A percentile compares a stretch with the other conserved stretches of the same genome.
Conservation (phyloP, 371 early-diverging fungal species). For the Gilbertella persicaria region DNA sequence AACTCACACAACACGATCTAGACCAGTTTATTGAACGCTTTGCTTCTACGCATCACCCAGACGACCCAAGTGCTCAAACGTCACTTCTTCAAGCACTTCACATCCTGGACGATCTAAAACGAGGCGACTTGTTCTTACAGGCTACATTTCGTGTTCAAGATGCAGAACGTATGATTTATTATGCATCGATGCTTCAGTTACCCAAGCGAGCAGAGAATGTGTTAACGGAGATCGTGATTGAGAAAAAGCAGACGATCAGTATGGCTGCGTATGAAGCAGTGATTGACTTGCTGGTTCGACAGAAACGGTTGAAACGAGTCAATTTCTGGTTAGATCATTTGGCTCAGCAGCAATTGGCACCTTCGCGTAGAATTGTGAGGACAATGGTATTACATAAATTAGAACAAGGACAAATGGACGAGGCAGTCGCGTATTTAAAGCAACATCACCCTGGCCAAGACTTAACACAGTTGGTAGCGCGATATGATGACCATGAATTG, state of each 20-base stretch:
- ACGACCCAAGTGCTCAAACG: conserved; percentile 3
- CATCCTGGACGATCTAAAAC: conserved; percentile 21
- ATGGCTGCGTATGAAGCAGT: conserved; percentile 27
- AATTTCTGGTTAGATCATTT: conserved; percentile 28
- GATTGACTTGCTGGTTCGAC: conserved; percentile 24
- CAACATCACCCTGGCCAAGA: conserved; percentile 4
- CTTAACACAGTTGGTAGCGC: conserved; percentile 3
- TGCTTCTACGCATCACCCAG: conserved; percentile 2
- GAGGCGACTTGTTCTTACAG: conserved; percentile 10
- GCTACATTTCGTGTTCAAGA: conserved; percentile 12
- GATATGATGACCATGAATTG: conserved; percentile 10
- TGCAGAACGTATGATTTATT: conserved; percentile 18
- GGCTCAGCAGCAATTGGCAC: neutral
- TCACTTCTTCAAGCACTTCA: conserved; percentile 6
- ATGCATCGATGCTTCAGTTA: conserved; percentile 13
- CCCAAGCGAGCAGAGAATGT: conserved; percentile 15
- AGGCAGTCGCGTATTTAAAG: conserved; percentile 16
- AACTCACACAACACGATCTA: conserved; percentile 16
- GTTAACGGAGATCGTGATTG: conserved; percentile 3
- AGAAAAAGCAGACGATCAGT: conserved; percentile 11
- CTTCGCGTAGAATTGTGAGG: conserved; percentile 7
- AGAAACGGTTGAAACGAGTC: conserved; percentile 13
- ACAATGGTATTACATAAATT: conserved; percentile 24
- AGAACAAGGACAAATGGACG: conserved; percentile 6
- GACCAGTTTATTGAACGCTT: conserved; percentile 8